Evolutionary conservation across 1,139 yeast genomes (phyloP).

Genomic region (Sugiyamaella xylanicola): DNA sequence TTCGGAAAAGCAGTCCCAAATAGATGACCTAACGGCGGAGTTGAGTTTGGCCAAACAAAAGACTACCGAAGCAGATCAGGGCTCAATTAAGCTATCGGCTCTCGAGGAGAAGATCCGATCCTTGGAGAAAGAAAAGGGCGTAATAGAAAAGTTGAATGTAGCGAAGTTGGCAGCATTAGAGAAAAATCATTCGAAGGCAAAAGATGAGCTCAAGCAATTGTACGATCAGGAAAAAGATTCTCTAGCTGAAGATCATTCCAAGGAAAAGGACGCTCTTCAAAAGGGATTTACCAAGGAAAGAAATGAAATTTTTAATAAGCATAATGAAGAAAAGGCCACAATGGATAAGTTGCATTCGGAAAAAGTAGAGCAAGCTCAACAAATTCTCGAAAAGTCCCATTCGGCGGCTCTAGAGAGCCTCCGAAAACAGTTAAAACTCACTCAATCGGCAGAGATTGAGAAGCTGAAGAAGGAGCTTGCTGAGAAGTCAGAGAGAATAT

Average conservation of each 20-base stretch:
- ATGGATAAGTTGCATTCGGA: slow-evolving; percentile 10
- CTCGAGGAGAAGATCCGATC: not conserved
- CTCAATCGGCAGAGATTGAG: slow-evolving; percentile 1
- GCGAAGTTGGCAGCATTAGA: slow-evolving; percentile 5
- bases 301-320: slow-evolving; percentile 22
- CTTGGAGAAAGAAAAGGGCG: slow-evolving; percentile 12
- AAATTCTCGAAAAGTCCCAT: slow-evolving; percentile 28
- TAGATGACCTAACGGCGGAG: not conserved
- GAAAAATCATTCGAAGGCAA: slow-evolving; percentile 1
- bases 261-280: slow-evolving; percentile 3
- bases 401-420: not conserved
- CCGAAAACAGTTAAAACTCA: not conserved
- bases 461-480: not conserved
- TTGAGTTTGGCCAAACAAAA: not conserved
- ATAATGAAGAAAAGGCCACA: slow-evolving; percentile 21
- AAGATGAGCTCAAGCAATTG: not conserved
- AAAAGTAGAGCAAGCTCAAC: slow-evolving; percentile 18
- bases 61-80: not conserved
- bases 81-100: not conserved
- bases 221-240: slow-evolving; percentile 15
- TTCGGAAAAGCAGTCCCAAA: slow-evolving; percentile 5
- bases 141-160: slow-evolving; percentile 6
- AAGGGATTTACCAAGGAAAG: slow-evolving; percentile 17
- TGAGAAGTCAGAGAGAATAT: slow-evolving; percentile 19
- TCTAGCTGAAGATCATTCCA: not conserved